Conservation (phyloP, 768 basidiomycete species). For the Boletus insuetus region DNA sequence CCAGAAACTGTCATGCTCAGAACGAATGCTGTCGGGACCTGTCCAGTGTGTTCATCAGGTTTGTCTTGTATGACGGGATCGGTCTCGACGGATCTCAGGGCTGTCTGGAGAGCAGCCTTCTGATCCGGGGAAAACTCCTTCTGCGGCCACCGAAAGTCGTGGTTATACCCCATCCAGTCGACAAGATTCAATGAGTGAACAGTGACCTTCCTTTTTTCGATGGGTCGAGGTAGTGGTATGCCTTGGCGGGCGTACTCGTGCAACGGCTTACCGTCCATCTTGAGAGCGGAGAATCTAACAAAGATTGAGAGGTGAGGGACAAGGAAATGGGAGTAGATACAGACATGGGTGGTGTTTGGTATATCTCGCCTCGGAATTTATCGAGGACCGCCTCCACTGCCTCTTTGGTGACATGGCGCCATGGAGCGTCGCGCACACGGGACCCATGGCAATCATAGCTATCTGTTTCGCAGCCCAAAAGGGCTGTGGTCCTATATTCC, state of each 20-base stretch:
- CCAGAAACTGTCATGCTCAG: slow-evolving; percentile 92
- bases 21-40: slow-evolving; percentile 72
- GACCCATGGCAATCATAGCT: slow-evolving; percentile 90
- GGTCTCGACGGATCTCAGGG: slow-evolving; percentile 52
- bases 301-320: slow-evolving; percentile 5
- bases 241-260: slow-evolving; percentile 95
- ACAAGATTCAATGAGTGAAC: slow-evolving; percentile 78
- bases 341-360: slow-evolving; percentile 91
- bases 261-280: slow-evolving; percentile 95
- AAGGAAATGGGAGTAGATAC: slow-evolving; percentile 10
- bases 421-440: slow-evolving; percentile 71
- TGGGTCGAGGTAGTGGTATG: slow-evolving; percentile 90
- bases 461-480: slow-evolving; percentile 94
- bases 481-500: slow-evolving; percentile 90
- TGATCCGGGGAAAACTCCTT: slow-evolving; percentile 67
- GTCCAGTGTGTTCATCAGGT: slow-evolving; percentile 33
- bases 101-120: slow-evolving; percentile 62
- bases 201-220: slow-evolving; percentile 79
- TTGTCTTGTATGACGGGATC: slow-evolving; percentile 35
- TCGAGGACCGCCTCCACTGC: slow-evolving; percentile 65
- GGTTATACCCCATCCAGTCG: slow-evolving; percentile 76
- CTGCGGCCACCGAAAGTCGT: slow-evolving; percentile 73
- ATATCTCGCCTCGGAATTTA: slow-evolving; percentile 81
- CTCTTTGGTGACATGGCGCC: slow-evolving; percentile 81
- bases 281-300: slow-evolving; percentile 90